Base-by-base conservation (phyloP, 2,329 filamentous ascomycete species). In the Xylariomycetidae sp. region DNA sequence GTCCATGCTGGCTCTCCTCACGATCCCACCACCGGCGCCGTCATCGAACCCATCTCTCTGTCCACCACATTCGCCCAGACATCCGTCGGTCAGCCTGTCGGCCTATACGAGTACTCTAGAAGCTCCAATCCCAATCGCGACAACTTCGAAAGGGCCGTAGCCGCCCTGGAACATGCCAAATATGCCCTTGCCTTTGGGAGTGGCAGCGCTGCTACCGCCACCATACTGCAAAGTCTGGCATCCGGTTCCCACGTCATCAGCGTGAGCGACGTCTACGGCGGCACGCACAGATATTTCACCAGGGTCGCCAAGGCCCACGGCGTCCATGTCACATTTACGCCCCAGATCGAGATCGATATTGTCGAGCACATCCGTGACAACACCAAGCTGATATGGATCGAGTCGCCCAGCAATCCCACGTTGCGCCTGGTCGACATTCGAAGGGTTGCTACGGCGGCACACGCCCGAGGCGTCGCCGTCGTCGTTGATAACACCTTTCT, bases 401-500 rank as follows among this genome's bases (percentile, higher is more conserved):
- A 98, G 68, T 83, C 80, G 8, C 92, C 92, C 16, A 92, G 85
- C 51, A 98, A 98, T 68, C 92, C 92, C 1, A 98, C 92, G 6
- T 73, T 98, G 37, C 80, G 85, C 17, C 75, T 98, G 30, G 90
- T 97, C 45, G 90, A 98, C 64, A 95, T 98, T 57, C 74, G 85
- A 50, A 82, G 86, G 33, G 85, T 98, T 25, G 83, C 85, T 17
- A 79, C 78, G 17, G 74, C 84, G 35, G 92, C 92, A 13, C 92
- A 97, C 62, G 72, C 82, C 51, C 85, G 87, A 55, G 90, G 89
- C 42, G 87, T 97, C 53, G 72, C 87, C 57, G 92, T 98, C 27
- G 92, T 98, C n/a, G 92, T 98, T 26, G 92, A 98, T 70, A 98
- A 98, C 70, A 98, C 92, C 14, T 98, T 98, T 72, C 72, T 97